These are phyloP conservation scores for Cladosporium sphaerospermum DNA, from an alignment of 2,329 filamentous ascomycete genomes.

Conservation along the genomic window DNA sequence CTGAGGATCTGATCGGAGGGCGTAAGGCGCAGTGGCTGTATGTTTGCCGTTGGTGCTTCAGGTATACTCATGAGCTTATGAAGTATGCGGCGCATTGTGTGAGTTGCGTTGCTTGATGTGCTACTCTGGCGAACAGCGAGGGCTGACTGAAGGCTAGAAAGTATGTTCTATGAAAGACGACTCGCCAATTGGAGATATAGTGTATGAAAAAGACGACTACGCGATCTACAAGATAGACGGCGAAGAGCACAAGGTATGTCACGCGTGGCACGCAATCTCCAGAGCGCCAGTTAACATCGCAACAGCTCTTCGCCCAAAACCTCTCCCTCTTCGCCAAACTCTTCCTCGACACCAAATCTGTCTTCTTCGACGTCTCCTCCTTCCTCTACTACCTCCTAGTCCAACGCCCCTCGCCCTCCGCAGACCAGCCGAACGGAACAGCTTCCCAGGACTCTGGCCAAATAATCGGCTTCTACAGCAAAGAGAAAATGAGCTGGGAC, in stretches of 20 bases:
- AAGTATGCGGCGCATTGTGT: slow-evolving; percentile 44
- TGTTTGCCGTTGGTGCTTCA: slow-evolving; percentile 90
- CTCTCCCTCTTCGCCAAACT: slow-evolving; percentile 94
- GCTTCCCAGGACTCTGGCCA: slow-evolving; percentile 32
- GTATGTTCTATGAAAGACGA: slow-evolving; percentile 36
- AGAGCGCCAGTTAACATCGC: slow-evolving; percentile 3
- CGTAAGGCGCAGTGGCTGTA: slow-evolving; percentile 55
- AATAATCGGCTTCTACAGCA: slow-evolving; percentile 95
- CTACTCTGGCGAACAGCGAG: too few species aligned
- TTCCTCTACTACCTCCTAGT: slow-evolving; percentile 94
- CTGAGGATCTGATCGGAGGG: slow-evolving; percentile 53
- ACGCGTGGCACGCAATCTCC: not conserved
- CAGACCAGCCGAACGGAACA: not conserved
- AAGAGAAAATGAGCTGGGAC: slow-evolving; percentile 98
- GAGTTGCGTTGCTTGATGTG: slow-evolving; percentile 15
- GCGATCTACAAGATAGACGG: slow-evolving; percentile 91
- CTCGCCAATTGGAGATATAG: slow-evolving; percentile 59
- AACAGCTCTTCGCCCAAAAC: slow-evolving; percentile 78
- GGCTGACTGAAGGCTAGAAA: slow-evolving; percentile 29
- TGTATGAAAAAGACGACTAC: slow-evolving; percentile 76
- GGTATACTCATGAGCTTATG: slow-evolving; percentile 62
- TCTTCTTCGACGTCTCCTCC: slow-evolving; percentile 91
- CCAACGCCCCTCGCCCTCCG: slow-evolving; percentile 48
- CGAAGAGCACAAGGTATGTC: slow-evolving; percentile 59
- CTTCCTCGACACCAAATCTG: slow-evolving; percentile 95